These are phyloP conservation scores for Ceratocystis alfenasii DNA, from an alignment of 2,329 filamentous ascomycete species.

Conservation along the genomic window DNA sequence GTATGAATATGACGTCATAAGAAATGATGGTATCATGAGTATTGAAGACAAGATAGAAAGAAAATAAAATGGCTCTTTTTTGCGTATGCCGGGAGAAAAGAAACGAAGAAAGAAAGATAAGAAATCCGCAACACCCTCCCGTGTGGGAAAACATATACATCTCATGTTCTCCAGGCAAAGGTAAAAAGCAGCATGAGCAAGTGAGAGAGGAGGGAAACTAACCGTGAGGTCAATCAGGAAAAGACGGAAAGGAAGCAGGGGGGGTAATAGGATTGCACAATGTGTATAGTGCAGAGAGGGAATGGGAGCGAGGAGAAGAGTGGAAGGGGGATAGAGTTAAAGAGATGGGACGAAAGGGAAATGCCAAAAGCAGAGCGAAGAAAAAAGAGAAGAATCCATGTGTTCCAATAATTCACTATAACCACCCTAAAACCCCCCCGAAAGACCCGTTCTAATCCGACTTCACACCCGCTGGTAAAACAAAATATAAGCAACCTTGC, in stretches of 20 bases:
- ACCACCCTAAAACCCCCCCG: background rate
- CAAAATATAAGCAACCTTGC: conserved; percentile 92
- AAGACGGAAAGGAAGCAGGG: background rate
- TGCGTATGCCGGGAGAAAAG: background rate
- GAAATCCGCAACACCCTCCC: too few species aligned
- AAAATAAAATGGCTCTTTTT: conserved; percentile 3
- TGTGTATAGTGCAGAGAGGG: background rate
- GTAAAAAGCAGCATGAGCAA: background rate
- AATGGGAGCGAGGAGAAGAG: background rate
- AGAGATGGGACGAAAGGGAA: conserved; percentile 1
- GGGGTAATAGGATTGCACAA: too few species aligned
- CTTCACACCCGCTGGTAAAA: conserved; percentile 72
- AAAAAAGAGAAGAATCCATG: conserved; percentile 9
- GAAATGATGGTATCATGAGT: conserved; percentile 18
- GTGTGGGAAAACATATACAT: too few species aligned
- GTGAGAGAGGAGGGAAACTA: background rate
- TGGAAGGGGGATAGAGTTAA: background rate
- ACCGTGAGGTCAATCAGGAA: background rate
- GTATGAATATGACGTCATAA: conserved; percentile 14
- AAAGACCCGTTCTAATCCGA: background rate
- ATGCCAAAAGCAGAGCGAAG: background rate
- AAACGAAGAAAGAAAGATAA: background rate
- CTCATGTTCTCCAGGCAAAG: too few species aligned
- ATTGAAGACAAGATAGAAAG: conserved; percentile 1
- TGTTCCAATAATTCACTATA: conserved; percentile 4